Conservation (phyloP, 2,329 filamentous ascomycete genomes). For the Fusarium albosuccineum region DNA sequence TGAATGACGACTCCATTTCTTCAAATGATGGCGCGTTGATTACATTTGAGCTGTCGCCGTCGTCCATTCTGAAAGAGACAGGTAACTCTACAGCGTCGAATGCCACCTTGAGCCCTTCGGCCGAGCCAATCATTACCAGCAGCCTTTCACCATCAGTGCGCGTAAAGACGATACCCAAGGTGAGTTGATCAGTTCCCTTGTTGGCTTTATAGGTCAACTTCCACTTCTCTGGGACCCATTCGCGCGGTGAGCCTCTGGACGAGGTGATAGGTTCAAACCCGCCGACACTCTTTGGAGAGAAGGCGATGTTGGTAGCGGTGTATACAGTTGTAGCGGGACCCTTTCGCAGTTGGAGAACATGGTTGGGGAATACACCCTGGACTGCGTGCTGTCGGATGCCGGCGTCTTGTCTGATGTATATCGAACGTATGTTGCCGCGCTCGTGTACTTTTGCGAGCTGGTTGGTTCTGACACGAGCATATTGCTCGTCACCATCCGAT, state of each 20-base stretch:
- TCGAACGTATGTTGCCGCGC: conserved; percentile 38
- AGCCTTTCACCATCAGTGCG: conserved; percentile 11
- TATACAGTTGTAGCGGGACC: conserved; percentile 15
- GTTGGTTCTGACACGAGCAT: conserved; percentile 42
- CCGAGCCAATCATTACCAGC: conserved; percentile 15
- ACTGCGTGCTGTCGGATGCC: conserved; percentile 38
- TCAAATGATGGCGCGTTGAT: not conserved
- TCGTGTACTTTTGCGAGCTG: conserved; percentile 28
- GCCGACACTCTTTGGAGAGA: not conserved
- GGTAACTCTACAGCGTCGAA: conserved; percentile 13
- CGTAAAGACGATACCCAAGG: conserved; percentile 8
- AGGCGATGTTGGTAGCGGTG: not conserved
- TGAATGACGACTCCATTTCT: conserved; percentile 1
- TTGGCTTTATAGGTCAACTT: not conserved
- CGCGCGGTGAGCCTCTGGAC: not conserved
- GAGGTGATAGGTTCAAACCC: conserved; percentile 1
- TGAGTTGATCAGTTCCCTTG: conserved; percentile 4
- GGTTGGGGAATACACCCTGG: conserved; percentile 39
- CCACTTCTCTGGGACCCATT: conserved; percentile 7
- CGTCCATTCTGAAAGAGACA: not conserved
- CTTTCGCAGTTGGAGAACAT: conserved; percentile 34
- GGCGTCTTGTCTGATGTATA: conserved; percentile 42
- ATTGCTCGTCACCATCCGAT: conserved; percentile 41
- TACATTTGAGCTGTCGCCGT: not conserved
- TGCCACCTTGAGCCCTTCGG: conserved; percentile 5